phyloP scores from a whole-genome alignment of 352 stramenopile species.

The Nannochloropsis limnetica region DNA sequence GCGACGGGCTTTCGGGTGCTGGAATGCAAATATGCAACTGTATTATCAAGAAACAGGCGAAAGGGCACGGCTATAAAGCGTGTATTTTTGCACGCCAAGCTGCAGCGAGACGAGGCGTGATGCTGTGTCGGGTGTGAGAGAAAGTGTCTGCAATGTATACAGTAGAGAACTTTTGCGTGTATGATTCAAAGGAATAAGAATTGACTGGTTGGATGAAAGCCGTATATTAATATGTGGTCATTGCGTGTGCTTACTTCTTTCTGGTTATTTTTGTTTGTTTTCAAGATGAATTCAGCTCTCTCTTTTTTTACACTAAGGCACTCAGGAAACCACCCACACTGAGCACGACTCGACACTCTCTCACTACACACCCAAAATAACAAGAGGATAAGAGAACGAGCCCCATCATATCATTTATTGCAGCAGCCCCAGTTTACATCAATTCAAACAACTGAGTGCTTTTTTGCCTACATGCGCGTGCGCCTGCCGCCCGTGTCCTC shows the following conservation, averaged over 20 bases:
- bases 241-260: not conserved
- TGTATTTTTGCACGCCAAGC: constrained; percentile 22
- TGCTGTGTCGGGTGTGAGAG: not conserved
- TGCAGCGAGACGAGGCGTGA: not conserved
- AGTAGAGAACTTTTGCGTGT: too few relatives aligned
- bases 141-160: not conserved
- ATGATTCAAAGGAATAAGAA: too few relatives aligned
- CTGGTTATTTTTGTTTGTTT: not conserved
- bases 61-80: not conserved
- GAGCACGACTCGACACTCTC: not conserved
- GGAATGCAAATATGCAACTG: constrained; percentile 33
- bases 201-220: too few relatives aligned
- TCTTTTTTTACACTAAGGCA: not conserved
- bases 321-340: not conserved
- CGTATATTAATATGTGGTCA: not conserved
- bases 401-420: not conserved
- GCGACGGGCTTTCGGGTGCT: not conserved
- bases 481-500: not conserved
- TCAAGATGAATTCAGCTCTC: not conserved
- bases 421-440: not conserved
- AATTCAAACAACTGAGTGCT: not conserved
- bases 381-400: not conserved
- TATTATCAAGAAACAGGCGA: constrained; percentile 5
- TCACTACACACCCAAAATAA: not conserved
- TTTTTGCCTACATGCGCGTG: not conserved